phyloP scores from a whole-genome alignment of 2,329 filamentous ascomycete species.

The Ascochyta koolunga region DNA sequence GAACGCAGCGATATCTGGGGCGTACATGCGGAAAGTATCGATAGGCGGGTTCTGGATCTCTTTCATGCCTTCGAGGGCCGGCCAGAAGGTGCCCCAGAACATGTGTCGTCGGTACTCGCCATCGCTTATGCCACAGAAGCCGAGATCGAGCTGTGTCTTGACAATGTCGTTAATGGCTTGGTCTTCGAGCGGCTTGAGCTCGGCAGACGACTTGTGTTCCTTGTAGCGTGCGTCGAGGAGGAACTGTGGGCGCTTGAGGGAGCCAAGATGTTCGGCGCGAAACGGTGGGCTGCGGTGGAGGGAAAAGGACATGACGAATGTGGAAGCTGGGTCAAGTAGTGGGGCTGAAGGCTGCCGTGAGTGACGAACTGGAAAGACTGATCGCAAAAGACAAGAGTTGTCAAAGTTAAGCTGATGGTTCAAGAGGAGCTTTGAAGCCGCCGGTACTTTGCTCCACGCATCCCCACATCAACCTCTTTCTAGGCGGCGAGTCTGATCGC shows the following conservation, averaged over 20 bases:
- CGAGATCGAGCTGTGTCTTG: constrained; percentile 64
- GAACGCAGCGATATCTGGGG: constrained; percentile 66
- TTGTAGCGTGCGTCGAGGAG: constrained; percentile 64
- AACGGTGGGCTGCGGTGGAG: constrained; percentile 60
- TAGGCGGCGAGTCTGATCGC: neutral
- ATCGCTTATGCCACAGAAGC: constrained; percentile 67
- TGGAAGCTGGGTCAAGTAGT: neutral
- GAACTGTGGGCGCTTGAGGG: constrained; percentile 67
- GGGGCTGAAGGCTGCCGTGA: neutral
- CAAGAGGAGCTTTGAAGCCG: neutral
- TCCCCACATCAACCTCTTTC: neutral
- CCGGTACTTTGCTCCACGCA: neutral
- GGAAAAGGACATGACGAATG: constrained; percentile 19
- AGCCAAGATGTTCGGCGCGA: constrained; percentile 74
- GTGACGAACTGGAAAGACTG: neutral
- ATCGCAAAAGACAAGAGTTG: neutral
- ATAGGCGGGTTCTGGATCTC: constrained; percentile 55
- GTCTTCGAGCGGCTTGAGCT: constrained; percentile 67
- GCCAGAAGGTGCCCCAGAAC: constrained; percentile 63
- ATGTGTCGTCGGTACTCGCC: constrained; percentile 66
- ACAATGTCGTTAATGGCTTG: constrained; percentile 69
- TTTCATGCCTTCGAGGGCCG: constrained; percentile 57
- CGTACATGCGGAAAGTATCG: constrained; percentile 61
- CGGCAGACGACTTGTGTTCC: constrained; percentile 60
- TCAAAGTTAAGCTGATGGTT: neutral